Evolutionary conservation across 345 rosid genomes (phyloP).

Genomic region (Eucalyptus curtisii): DNA sequence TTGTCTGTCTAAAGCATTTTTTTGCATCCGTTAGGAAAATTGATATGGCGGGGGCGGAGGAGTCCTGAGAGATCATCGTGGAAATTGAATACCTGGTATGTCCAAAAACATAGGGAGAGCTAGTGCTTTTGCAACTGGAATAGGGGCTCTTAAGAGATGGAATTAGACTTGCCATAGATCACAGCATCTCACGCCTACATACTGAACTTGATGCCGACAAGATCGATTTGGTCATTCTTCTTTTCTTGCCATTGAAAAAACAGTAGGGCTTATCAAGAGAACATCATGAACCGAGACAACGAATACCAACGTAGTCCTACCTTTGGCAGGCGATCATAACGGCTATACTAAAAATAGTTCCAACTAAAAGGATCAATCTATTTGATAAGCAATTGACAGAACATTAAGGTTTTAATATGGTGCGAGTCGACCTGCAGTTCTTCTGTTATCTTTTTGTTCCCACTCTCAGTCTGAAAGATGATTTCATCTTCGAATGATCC

Average conservation of each 20-base stretch:
- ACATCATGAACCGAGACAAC: no score
- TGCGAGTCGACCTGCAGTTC: rapidly evolving
- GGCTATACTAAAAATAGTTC: background rate
- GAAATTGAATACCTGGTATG: background rate
- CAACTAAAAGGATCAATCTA: background rate
- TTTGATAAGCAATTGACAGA: background rate
- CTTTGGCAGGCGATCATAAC: no score
- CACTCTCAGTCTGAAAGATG: background rate
- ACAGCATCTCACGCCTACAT: no score
- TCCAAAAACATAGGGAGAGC: background rate
- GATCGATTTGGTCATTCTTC: no score
- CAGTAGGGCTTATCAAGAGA: no score
- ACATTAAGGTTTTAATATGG: no score
- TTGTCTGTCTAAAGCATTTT: background rate
- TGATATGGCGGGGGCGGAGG: background rate
- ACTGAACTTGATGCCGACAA: no score
- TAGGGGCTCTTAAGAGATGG: background rate
- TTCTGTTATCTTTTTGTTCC: background rate
- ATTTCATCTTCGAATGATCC: background rate
- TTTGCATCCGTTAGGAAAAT: rapidly evolving
- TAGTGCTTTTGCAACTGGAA: background rate
- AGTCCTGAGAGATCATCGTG: background rate
- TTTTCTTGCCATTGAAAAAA: no score
- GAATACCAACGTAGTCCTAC: no score
- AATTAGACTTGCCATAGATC: no score